Evolutionary conservation across 257 asterid genomes (phyloP).

Genomic region (Ocimum tenuiflorum): DNA sequence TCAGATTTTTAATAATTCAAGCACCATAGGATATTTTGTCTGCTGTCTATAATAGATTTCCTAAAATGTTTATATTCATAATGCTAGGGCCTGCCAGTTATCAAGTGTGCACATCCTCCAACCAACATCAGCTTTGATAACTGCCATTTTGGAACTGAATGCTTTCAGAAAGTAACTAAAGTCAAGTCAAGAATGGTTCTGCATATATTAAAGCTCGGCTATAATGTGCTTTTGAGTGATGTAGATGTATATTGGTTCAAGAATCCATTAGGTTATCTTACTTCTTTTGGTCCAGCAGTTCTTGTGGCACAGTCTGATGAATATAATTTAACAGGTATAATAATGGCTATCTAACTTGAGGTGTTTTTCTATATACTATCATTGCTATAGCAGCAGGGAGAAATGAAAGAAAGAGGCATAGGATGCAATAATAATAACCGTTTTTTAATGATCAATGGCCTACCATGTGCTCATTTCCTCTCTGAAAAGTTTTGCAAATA

Average conservation of each 20-base stretch:
- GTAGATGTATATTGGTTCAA: conserved; percentile 48
- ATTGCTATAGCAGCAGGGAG: background rate
- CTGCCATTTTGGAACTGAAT: conserved; percentile 92
- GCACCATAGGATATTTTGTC: background rate
- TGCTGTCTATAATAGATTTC: background rate
- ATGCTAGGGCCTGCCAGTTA: conserved; percentile 78
- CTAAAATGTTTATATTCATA: background rate
- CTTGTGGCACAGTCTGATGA: conserved; percentile 90
- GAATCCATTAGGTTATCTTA: conserved; percentile 67
- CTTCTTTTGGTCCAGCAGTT: conserved; percentile 66
- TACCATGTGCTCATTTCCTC: background rate
- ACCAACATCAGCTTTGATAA: conserved; percentile 71
- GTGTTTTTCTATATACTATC: background rate
- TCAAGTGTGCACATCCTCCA: conserved; percentile 52
- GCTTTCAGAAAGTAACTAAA: conserved; percentile 88
- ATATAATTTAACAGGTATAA: conserved; percentile 54
- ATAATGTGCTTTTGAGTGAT: conserved; percentile 38
- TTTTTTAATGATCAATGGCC: background rate
- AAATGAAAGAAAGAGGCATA: background rate
- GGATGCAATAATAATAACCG: background rate
- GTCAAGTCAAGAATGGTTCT: conserved; percentile 85
- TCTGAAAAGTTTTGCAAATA: background rate
- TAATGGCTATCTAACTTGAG: background rate
- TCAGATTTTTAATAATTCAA: background rate
- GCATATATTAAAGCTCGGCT: conserved; percentile 73